These are phyloP conservation scores for Dothistroma septosporum DNA, from an alignment of 2,329 filamentous ascomycete species.

Conservation along the genomic window DNA sequence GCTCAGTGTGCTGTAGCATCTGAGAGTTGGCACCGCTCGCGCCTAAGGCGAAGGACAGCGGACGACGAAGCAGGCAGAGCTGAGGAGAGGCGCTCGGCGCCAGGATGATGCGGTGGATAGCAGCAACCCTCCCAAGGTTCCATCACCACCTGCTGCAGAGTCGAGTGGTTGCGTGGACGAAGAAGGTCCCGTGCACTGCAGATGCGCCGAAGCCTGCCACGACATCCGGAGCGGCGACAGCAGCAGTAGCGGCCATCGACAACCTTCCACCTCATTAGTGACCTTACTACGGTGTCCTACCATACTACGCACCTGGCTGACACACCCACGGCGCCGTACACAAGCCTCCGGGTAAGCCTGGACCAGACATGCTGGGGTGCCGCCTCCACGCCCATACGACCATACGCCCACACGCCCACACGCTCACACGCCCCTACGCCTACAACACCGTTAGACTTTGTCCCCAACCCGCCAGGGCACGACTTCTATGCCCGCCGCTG, in stretches of 20 bases:
- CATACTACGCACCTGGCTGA: not conserved
- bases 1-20: not conserved
- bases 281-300: not conserved
- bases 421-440: not conserved
- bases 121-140: too few species aligned
- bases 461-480: not conserved
- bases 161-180: not conserved
- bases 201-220: not conserved
- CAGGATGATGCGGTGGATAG: too few species aligned
- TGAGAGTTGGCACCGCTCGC: not conserved
- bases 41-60: not conserved
- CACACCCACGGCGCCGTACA: not conserved
- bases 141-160: not conserved
- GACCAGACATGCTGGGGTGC: not conserved
- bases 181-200: not conserved
- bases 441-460: not conserved
- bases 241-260: too few species aligned
- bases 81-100: not conserved
- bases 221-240: not conserved
- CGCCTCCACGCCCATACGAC: not conserved
- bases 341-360: not conserved
- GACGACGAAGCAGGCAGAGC: not conserved
- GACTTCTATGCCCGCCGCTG: not conserved
- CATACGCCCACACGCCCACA: too few species aligned
- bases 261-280: too few species aligned